These are phyloP conservation scores for Tillandsia leiboldiana DNA, from an alignment of 176 grass and related monocot species.

Conservation along the genomic window DNA sequence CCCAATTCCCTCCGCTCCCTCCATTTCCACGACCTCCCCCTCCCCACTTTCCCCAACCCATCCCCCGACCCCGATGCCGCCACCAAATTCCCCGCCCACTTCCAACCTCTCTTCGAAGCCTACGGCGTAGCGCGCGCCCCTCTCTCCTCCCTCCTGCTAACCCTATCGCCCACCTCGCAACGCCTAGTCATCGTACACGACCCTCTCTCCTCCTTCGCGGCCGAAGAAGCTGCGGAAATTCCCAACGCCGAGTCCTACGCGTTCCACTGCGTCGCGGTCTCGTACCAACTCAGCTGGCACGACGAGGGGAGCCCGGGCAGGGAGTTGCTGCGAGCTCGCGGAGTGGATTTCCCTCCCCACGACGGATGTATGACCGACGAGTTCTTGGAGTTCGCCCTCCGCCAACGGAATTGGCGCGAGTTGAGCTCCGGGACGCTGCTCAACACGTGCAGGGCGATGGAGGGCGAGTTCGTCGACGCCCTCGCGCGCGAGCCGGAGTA, in stretches of 20 bases:
- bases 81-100: constrained; percentile 39
- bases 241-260: constrained; percentile 41
- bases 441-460: constrained; percentile 46
- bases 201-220: constrained; percentile 38
- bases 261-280: constrained; percentile 39
- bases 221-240: constrained; percentile 26
- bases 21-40: constrained; percentile 40
- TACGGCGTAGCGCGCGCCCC: constrained; percentile 9
- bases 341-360: constrained; percentile 21
- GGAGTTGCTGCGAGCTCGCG: constrained; percentile 21
- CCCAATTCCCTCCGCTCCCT: neutral
- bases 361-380: constrained; percentile 23
- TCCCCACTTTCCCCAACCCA: constrained; percentile 30
- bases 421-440: constrained; percentile 28
- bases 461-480: constrained; percentile 38
- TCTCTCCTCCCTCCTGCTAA: constrained; percentile 24
- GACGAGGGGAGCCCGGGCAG: constrained; percentile 6
- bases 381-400: constrained; percentile 21
- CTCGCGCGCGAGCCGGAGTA: neutral
- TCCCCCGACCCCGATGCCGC: constrained; percentile 17
- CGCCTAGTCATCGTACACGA: constrained; percentile 59
- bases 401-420: neutral
- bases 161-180: constrained; percentile 18
- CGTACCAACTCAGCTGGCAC: constrained; percentile 24
- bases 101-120: constrained; percentile 43